Conservation (phyloP, 2,329 filamentous ascomycete genomes). For the Calonectria leucothoes region DNA sequence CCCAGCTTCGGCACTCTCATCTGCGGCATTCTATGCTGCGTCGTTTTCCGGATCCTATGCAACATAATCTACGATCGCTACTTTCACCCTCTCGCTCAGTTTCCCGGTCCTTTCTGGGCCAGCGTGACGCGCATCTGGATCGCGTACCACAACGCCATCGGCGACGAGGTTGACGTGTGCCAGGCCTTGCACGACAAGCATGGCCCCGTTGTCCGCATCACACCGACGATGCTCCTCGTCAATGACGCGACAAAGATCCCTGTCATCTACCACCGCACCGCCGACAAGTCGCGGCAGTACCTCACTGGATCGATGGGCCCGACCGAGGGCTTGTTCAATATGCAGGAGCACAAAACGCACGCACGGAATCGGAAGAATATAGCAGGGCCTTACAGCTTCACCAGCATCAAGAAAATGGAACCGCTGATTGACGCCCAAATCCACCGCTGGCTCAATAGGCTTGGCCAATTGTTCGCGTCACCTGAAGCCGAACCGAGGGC, state of each 20-base stretch:
- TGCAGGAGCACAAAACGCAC: not conserved
- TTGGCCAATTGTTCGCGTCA: not conserved
- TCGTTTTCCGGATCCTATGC: not conserved
- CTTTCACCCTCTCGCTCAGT: not conserved
- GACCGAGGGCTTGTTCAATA: not conserved
- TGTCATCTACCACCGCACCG: not conserved
- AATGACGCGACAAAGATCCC: not conserved
- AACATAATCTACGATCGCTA: not conserved
- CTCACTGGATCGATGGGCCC: not conserved
- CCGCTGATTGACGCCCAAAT: not conserved
- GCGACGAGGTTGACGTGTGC: not conserved
- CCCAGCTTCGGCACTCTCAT: not conserved
- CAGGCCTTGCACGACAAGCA: not conserved
- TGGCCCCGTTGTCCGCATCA: not conserved
- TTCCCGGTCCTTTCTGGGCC: not conserved
- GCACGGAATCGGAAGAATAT: not conserved
- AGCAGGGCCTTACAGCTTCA: not conserved
- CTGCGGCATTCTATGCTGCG: not conserved
- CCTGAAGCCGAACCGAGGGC: not conserved
- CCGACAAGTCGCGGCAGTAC: not conserved
- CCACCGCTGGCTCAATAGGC: not conserved
- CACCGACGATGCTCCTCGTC: not conserved
- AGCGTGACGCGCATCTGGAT: not conserved
- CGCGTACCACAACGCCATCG: not conserved
- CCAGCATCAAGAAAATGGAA: not conserved